phyloP scores from a whole-genome alignment of 768 basidiomycete species.

The Cystofilobasidium ferigula region DNA sequence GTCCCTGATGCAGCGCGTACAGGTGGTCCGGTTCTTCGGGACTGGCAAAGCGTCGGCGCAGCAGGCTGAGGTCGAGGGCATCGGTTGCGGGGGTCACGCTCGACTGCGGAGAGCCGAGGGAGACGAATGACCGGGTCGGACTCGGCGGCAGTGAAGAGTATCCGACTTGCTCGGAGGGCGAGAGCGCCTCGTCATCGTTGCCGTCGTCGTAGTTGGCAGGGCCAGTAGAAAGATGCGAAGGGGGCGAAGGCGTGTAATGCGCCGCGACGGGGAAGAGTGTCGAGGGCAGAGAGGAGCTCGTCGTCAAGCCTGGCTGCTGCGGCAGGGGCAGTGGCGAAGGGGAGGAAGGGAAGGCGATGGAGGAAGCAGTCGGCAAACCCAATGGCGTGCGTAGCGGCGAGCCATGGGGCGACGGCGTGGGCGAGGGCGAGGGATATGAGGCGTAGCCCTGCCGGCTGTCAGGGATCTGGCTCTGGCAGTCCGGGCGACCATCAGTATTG shows the following conservation, averaged over 20 bases:
- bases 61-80: constrained; percentile 18
- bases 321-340: background rate
- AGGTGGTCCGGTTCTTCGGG: background rate
- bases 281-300: background rate
- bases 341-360: background rate
- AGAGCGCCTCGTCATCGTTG: background rate
- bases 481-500: no score
- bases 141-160: constrained; percentile 22
- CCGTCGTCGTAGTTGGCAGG: background rate
- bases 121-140: constrained; percentile 11
- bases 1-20: background rate
- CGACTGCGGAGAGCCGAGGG: background rate
- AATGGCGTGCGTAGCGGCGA: background rate
- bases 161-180: background rate
- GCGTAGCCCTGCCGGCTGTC: background rate
- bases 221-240: background rate
- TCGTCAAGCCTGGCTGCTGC: background rate
- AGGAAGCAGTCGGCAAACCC: background rate
- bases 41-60: background rate
- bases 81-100: background rate
- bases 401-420: background rate
- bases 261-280: background rate
- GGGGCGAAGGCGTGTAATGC: background rate
- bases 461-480: background rate
- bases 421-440: background rate